Conservation (phyloP, 2,329 filamentous ascomycete genomes). For the Penicillium corylophilum region DNA sequence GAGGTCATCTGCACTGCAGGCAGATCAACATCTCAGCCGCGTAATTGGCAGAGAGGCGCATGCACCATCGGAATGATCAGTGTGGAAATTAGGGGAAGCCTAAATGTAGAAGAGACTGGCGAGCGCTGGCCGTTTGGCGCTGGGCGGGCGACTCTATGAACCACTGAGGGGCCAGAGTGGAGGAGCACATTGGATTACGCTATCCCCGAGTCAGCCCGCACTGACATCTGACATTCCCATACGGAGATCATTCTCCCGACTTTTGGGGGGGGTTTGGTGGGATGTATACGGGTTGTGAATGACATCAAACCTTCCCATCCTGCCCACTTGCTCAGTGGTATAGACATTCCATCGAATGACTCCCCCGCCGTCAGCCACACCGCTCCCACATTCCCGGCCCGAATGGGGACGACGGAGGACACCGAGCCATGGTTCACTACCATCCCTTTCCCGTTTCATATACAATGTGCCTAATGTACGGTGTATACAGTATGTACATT, state of each 20-base stretch:
- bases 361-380: conserved; percentile 25
- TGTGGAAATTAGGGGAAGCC: neutral
- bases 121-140: conserved; percentile 15
- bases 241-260: conserved; percentile 20
- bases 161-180: conserved; percentile 5
- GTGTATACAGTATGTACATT: too few species aligned
- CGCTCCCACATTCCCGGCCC: conserved; percentile 21
- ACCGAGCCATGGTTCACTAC: conserved; percentile 19
- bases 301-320: conserved; percentile 8
- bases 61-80: neutral
- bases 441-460: conserved; percentile 12
- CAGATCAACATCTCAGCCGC: neutral
- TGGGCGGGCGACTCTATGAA: conserved; percentile 8
- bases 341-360: neutral
- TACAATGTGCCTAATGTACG: neutral
- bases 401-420: neutral
- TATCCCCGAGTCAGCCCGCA: conserved; percentile 26
- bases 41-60: conserved; percentile 1
- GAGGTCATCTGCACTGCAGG: conserved; percentile 4
- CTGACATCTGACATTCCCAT: conserved; percentile 30
- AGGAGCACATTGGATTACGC: conserved; percentile 10
- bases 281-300: neutral
- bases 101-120: conserved; percentile 1
- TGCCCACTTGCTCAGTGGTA: neutral
- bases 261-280: conserved; percentile 10